Evolutionary conservation across 1,284 basidiomycete species (phyloP).

Genomic region (Veloboletus limbatus): DNA sequence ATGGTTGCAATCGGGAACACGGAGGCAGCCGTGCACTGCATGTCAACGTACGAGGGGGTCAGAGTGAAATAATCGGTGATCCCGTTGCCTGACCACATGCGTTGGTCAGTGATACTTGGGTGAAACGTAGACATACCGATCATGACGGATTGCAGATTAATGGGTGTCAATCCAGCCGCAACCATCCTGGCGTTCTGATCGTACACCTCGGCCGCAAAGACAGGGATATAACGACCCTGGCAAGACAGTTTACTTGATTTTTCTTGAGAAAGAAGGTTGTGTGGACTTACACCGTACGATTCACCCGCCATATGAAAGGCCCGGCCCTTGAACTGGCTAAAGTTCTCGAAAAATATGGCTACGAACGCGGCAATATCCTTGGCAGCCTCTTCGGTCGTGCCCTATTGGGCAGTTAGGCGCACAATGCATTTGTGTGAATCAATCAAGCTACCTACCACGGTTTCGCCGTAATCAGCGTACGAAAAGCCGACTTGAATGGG

Average conservation of each 20-base stretch:
- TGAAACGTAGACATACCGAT: constrained; percentile 56
- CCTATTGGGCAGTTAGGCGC: constrained; percentile 12
- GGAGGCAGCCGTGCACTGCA: constrained; percentile 50
- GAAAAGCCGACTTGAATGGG: constrained; percentile 71
- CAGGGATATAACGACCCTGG: constrained; percentile 79
- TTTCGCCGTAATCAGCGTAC: constrained; percentile 61
- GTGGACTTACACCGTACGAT: constrained; percentile 49
- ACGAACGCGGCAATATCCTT: constrained; percentile 63
- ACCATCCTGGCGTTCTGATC: constrained; percentile 70
- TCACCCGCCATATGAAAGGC: constrained; percentile 63
- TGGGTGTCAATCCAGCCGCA: constrained; percentile 60
- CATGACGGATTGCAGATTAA: constrained; percentile 78
- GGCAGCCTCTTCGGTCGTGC: constrained; percentile 61
- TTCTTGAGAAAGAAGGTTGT: not conserved
- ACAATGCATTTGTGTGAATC: not conserved
- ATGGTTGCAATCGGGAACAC: constrained; percentile 38
- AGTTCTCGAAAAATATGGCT: constrained; percentile 64
- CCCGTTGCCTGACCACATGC: constrained; percentile 49
- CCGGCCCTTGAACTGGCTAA: constrained; percentile 53
- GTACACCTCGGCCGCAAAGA: constrained; percentile 77
- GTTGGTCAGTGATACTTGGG: not conserved
- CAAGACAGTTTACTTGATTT: not conserved
- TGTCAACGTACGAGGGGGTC: constrained; percentile 44
- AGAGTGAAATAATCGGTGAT: constrained; percentile 46
- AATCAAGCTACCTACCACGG: constrained; percentile 36